Conservation (phyloP, 192 early-diverging fungal species). For the Coemansia sp. region DNA sequence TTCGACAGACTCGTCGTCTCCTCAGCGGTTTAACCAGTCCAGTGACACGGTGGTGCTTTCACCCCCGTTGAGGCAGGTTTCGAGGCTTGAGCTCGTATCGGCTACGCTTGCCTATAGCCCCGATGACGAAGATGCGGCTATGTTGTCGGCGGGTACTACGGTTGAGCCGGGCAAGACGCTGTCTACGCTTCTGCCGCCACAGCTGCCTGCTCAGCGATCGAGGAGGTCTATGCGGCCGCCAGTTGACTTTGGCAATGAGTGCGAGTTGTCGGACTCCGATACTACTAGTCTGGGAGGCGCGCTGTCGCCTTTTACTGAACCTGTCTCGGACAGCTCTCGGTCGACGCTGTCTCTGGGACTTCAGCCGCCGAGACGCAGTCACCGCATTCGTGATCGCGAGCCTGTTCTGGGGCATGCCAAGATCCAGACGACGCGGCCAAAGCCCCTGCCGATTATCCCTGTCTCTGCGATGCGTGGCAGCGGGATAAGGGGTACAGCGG, state of each 20-base stretch:
- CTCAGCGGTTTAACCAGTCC: constrained; percentile 5
- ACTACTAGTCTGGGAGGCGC: constrained; percentile 9
- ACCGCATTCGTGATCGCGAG: not conserved
- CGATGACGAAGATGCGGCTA: constrained; percentile 7
- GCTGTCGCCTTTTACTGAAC: constrained; percentile 26
- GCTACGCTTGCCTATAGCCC: constrained; percentile 24
- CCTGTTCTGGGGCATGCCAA: not conserved
- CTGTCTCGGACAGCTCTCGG: constrained; percentile 20
- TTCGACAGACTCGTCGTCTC: constrained; percentile 18
- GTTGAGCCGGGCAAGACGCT: constrained; percentile 8
- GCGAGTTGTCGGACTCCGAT: constrained; percentile 26
- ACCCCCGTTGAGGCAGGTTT: constrained; percentile 7
- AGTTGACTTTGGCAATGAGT: not conserved
- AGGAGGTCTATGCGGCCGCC: not conserved
- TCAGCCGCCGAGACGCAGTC: not conserved
- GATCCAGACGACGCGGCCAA: constrained; percentile 7
- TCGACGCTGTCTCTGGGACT: constrained; percentile 20
- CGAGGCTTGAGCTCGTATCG: constrained; percentile 37
- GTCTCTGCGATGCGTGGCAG: not conserved
- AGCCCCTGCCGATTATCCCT: constrained; percentile 35
- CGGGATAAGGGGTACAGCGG: constrained; percentile 8
- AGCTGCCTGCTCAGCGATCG: not conserved
- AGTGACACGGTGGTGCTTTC: constrained; percentile 1
- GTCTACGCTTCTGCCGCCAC: constrained; percentile 1
- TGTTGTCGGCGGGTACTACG: constrained; percentile 15